Percentiles rank a stretch among this genome's conserved stretches.
Conservation (phyloP, 768 basidiomycete genomes). For the Russula ochroleuca region DNA sequence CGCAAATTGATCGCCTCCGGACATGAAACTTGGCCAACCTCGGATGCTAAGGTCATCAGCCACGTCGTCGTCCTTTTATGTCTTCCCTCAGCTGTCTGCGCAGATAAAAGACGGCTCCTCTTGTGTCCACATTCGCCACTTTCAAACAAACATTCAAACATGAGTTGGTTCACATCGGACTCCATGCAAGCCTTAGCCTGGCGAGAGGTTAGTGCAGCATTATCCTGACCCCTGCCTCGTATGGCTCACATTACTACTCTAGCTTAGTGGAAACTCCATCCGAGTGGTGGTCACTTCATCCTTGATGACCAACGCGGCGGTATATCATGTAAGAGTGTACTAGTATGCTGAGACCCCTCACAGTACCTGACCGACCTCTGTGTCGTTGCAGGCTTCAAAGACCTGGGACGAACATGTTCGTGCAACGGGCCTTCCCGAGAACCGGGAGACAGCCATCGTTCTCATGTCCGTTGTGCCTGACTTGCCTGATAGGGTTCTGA, state of each 20-base stretch:
- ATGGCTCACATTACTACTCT: slow-evolving; percentile 7
- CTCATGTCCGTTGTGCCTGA: slow-evolving; percentile 18
- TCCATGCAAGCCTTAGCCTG: slow-evolving; percentile 19
- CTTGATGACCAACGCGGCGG: slow-evolving; percentile 23
- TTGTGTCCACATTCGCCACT: slow-evolving; percentile 4
- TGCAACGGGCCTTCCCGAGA: slow-evolving; percentile 21
- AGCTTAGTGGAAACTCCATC: slow-evolving; percentile 19
- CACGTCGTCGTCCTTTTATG: slow-evolving; percentile 3
- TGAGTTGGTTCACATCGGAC: slow-evolving; percentile 23
- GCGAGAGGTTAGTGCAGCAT: slow-evolving; percentile 6
- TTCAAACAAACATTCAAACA: background rate
- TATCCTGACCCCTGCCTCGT: background rate
- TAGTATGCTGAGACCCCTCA: background rate
- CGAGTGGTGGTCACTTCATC: slow-evolving; percentile 19
- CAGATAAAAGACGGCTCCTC: slow-evolving; percentile 15
- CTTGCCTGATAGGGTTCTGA: slow-evolving; percentile 3
- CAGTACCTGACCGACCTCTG: background rate
- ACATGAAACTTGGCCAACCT: slow-evolving; percentile 14
- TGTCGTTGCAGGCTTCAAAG: slow-evolving; percentile 14
- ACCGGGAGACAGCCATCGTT: slow-evolving; percentile 17
- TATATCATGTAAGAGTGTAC: slow-evolving; percentile 21
- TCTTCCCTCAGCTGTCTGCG: background rate
- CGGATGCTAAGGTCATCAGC: slow-evolving; percentile 18
- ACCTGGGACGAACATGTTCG: slow-evolving; percentile 25
- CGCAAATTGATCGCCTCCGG: slow-evolving; percentile 20